These are phyloP conservation scores for Podospora australis DNA, from an alignment of 495 filamentous ascomycete genomes.

Conservation along the genomic window DNA sequence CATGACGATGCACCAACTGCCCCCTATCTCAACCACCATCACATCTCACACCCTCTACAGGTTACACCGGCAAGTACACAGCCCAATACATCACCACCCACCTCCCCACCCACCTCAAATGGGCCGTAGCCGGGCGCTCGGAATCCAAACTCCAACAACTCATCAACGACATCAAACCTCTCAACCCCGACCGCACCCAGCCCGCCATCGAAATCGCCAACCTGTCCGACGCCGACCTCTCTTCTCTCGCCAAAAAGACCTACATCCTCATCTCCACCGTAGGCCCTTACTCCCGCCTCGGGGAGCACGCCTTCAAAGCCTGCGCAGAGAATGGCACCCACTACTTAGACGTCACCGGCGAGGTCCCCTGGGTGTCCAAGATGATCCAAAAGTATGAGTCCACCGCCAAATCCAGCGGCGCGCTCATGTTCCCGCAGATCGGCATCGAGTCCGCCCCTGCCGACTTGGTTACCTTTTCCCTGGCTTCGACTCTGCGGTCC, in stretches of 20 bases:
- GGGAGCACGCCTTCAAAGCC: constrained; percentile 76
- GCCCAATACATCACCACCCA: constrained; percentile 69
- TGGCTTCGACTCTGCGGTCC: constrained; percentile 59
- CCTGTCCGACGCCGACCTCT: constrained; percentile 58
- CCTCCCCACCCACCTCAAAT: constrained; percentile 74
- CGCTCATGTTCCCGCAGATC: constrained; percentile 80
- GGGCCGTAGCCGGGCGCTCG: constrained; percentile 85
- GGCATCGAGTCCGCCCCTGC: constrained; percentile 82
- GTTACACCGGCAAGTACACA: constrained; percentile 77
- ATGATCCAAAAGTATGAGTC: constrained; percentile 80
- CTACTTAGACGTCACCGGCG: constrained; percentile 86
- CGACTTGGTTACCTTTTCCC: constrained; percentile 68
- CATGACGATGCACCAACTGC: constrained; percentile 49
- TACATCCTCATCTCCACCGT: constrained; percentile 75
- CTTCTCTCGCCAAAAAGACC: constrained; percentile 64
- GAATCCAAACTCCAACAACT: constrained; percentile 62
- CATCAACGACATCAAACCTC: constrained; percentile 53
- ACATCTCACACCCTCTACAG: constrained; percentile 35
- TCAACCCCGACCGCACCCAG: constrained; percentile 63
- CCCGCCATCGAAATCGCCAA: constrained; percentile 63
- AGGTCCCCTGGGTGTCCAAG: constrained; percentile 69
- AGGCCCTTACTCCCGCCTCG: constrained; percentile 75
- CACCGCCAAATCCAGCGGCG: constrained; percentile 64
- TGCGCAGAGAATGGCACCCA: constrained; percentile 85
- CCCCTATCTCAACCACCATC: constrained; percentile 30